Conservation (phyloP, 495 filamentous ascomycete species). For the Penicillium waksmanii region DNA sequence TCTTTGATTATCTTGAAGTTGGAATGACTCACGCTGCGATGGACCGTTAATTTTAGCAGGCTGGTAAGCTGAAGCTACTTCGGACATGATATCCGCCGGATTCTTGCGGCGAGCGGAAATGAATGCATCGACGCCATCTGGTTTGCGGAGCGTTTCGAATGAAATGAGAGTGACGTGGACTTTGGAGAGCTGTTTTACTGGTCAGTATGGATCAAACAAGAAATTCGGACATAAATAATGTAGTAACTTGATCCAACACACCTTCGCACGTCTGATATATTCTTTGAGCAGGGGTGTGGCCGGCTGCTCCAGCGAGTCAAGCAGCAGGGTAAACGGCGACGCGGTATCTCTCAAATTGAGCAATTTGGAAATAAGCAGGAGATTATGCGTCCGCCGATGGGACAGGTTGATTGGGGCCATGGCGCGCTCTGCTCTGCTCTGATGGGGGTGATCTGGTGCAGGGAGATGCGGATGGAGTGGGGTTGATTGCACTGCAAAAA, state of each 20-base stretch:
- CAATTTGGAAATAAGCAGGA: slow-evolving; percentile 84
- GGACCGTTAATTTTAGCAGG: slow-evolving; percentile 29
- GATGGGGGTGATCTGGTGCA: slow-evolving; percentile 3
- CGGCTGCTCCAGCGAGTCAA: slow-evolving; percentile 85
- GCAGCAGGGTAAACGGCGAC: slow-evolving; percentile 82
- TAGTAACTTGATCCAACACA: slow-evolving; percentile 33
- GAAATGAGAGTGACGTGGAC: slow-evolving; percentile 73
- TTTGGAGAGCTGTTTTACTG: slow-evolving; percentile 49
- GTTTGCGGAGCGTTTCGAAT: slow-evolving; percentile 69
- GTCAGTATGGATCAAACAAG: slow-evolving; percentile 29
- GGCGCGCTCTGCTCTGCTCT: slow-evolving; percentile 1
- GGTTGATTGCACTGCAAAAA: slow-evolving; percentile 31
- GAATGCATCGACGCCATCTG: slow-evolving; percentile 61
- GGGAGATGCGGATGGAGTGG: slow-evolving; percentile 28
- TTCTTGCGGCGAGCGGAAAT: slow-evolving; percentile 64
- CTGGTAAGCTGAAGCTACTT: slow-evolving; percentile 38
- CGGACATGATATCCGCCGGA: slow-evolving; percentile 61
- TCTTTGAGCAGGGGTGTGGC: slow-evolving; percentile 70
- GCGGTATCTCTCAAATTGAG: slow-evolving; percentile 75
- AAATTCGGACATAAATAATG: not conserved
- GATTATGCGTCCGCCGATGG: slow-evolving; percentile 81
- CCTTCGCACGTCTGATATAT: slow-evolving; percentile 76
- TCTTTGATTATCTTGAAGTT: no score
- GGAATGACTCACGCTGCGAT: slow-evolving; percentile 34
- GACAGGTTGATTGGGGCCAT: slow-evolving; percentile 53